Conservation (phyloP, 2,329 filamentous ascomycete genomes). For the Xylariomycetidae sp. region DNA sequence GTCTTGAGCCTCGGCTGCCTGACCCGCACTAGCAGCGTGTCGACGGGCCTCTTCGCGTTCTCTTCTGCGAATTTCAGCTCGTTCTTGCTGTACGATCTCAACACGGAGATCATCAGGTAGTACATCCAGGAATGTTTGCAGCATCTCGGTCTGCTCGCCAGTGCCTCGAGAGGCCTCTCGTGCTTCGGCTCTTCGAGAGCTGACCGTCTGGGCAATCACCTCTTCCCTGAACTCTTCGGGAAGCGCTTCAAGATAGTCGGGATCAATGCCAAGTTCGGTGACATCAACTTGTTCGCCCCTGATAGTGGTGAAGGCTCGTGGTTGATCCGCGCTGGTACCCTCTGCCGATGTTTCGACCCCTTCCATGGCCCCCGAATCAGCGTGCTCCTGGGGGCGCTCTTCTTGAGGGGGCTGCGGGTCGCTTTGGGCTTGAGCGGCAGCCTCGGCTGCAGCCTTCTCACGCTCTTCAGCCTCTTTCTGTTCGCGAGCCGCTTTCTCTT, state of each 20-base stretch:
- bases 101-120: constrained; percentile 83
- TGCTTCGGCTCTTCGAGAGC: constrained; percentile 73
- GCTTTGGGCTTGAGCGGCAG: constrained; percentile 41
- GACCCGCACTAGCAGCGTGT: constrained; percentile 51
- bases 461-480: constrained; percentile 66
- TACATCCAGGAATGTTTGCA: constrained; percentile 89
- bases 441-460: constrained; percentile 53
- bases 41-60: constrained; percentile 77
- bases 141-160: constrained; percentile 77
- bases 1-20: constrained; percentile 48
- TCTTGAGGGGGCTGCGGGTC: too few relatives aligned
- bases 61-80: constrained; percentile 78
- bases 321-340: constrained; percentile 40
- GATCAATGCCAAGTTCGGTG: constrained; percentile 88
- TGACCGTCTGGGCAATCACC: constrained; percentile 86
- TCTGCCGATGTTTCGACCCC: constrained; percentile 28
- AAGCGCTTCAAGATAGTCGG: constrained; percentile 92
- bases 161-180: constrained; percentile 58
- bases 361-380: constrained; percentile 26
- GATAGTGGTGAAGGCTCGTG: constrained; percentile 75
- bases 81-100: constrained; percentile 87
- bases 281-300: constrained; percentile 86
- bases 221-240: constrained; percentile 95
- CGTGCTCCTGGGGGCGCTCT: constrained; percentile 30
- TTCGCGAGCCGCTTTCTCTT: constrained; percentile 60